phyloP scores from a whole-genome alignment of 371 early-diverging fungal species.

The Rhizoclosmatium hyalinum region DNA sequence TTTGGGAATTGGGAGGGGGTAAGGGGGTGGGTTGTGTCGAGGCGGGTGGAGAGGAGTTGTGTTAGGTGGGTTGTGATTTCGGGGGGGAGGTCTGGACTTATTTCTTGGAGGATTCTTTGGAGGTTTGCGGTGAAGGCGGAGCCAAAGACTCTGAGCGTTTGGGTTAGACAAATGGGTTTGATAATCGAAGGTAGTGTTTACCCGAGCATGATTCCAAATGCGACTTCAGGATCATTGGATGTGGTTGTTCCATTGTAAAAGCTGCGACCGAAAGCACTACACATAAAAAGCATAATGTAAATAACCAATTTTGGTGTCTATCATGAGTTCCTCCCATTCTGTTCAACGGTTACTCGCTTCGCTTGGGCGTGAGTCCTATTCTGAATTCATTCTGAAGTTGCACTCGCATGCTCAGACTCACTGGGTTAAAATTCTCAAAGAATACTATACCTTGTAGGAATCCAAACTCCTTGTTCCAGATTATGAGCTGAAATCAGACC shows the following conservation, averaged over 20 bases:
- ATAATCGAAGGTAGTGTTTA: background rate
- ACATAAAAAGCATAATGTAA: no score
- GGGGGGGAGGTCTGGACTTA: constrained; percentile 29
- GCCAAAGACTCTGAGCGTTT: constrained; percentile 35
- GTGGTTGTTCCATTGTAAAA: constrained; percentile 33
- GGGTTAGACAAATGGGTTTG: background rate
- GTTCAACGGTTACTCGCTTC: no score
- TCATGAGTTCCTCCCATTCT: no score
- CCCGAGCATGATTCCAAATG: constrained; percentile 37
- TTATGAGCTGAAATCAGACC: background rate
- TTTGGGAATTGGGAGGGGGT: constrained; percentile 41
- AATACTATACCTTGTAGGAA: constrained; percentile 21
- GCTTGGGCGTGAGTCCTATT: no score
- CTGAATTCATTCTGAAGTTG: no score
- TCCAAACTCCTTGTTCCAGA: constrained; percentile 31
- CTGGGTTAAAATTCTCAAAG: no score
- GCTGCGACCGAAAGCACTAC: constrained; percentile 38
- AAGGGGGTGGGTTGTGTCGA: constrained; percentile 36
- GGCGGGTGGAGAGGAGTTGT: constrained; percentile 19
- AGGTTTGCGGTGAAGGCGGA: constrained; percentile 48
- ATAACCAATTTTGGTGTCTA: no score
- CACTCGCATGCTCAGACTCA: no score
- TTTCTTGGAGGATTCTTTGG: constrained; percentile 37
- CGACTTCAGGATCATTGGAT: constrained; percentile 28
- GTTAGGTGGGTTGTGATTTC: constrained; percentile 4